Conservation (phyloP, 345 rosid species). For the Luvunga scandens region DNA sequence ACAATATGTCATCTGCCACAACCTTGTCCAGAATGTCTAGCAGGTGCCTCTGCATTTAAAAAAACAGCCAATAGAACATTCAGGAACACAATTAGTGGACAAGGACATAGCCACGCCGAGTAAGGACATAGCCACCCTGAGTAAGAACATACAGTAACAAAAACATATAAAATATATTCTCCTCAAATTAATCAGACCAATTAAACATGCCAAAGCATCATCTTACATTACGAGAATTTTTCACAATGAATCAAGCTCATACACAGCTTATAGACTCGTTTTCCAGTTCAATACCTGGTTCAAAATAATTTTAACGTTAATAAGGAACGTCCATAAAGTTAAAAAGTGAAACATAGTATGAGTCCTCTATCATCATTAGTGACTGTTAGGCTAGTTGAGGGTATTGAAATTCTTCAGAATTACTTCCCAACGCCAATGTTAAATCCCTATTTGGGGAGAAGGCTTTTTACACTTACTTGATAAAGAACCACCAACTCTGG, state of each 20-base stretch:
- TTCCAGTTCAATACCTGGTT: background rate
- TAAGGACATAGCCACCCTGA: background rate
- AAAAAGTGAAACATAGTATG: background rate
- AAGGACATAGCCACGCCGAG: background rate
- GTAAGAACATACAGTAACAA: background rate
- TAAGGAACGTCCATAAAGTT: background rate
- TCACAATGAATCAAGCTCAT: background rate
- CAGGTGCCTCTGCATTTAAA: slow-evolving; percentile 55
- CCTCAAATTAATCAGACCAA: background rate
- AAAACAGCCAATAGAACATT: slow-evolving; percentile 4
- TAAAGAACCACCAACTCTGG: slow-evolving; percentile 58
- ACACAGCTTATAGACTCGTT: background rate
- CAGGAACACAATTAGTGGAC: background rate
- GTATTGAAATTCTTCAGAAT: background rate
- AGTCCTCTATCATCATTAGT: background rate
- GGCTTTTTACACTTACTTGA: slow-evolving; percentile 28
- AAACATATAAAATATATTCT: background rate
- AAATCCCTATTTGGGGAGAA: no score
- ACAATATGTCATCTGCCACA: slow-evolving; percentile 56
- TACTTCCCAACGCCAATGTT: background rate
- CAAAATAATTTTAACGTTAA: background rate
- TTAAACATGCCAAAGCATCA: background rate
- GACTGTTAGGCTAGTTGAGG: background rate
- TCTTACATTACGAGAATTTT: background rate
- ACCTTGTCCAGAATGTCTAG: slow-evolving; percentile 61